Evolutionary conservation across 2,329 filamentous ascomycete species (phyloP), one percentile per base, ranked within the genome.

Genomic region (Phyllosticta capitalensis): DNA sequence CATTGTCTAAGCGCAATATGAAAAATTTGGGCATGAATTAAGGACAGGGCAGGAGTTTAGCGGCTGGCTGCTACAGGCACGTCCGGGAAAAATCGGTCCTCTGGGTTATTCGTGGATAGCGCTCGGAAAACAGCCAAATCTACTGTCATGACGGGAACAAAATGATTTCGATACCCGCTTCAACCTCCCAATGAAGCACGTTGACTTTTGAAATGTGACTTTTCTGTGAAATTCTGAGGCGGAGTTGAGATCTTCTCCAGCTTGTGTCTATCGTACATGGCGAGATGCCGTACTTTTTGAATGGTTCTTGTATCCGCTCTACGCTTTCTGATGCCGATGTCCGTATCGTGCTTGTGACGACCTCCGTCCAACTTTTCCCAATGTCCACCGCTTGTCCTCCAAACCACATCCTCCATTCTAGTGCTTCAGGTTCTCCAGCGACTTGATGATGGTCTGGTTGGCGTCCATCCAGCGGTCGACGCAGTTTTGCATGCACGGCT

Each of bases 391-490:
- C 38, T 45, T 45, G 38, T 45, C 17, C 5, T 45, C 12, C 10
- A 45, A 6, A n/a, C 38, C 17, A n/a, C 38, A 6, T n/a, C n/a
- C 14, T 45, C 14, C 17, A 19, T 7, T n/a, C 38, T 45, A 45
- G 38, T 45, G 14, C 17, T 45, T 45, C 38, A 45, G 7, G 14
- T 45, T 82, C 72, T 94, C 86, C 68, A 97, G 77, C 72, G 96
- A 88, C 79, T 86, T 87, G 74, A 96, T 78, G n/a, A 95, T 88
- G 57, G 90, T 79, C 65, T 89, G 76, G 76, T 92, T 94, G 63
- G 91, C 83, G 74, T 99, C 94, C 77, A 97, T 81, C 76, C 95
- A 97, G 60, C 94, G 82, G 68, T 96, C 89, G 60, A 97, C 91
- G 70, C 94, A 99, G 79, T 96, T 96, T 72, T 86, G 80, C 72